Base-by-base conservation (phyloP, 2,329 filamentous ascomycete genomes). In the Hypoxylon sp. region DNA sequence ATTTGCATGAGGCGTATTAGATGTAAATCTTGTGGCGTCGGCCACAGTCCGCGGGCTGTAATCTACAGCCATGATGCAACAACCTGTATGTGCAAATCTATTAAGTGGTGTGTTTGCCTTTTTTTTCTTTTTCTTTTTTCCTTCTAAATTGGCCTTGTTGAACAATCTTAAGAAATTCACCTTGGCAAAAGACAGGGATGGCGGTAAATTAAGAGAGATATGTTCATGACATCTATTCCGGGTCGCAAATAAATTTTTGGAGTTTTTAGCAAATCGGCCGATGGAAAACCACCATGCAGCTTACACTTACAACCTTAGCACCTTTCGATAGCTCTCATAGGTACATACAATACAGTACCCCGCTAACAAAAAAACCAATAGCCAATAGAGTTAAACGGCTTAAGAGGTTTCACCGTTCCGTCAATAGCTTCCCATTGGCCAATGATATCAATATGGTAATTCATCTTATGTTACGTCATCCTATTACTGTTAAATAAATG, bases 21-120 rank as follows among this genome's bases (percentile, higher is more conserved):
- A 75, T 11, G 86, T 89, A 72, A 89, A 94, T 68, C 89, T 86
- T 65, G 90, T 94, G 61, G 90, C 89, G 70, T 92, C 89, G 64
- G 83, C 83, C 69, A 89, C 86, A 73, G 84, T 89, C 68, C 88
- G 86, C 54, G 87, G 80, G 59, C 75, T 64, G 31, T 59, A 61
- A 46, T 57, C 47, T 46, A 42, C 40, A 12, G 60, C 57, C 60
- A 62, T 62, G 29, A 30, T 17, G 34, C 12, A 6, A 29, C 17
- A 16, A 21, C 19, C 20, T 36, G 7, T 12, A 9, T 19, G 5
- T 27, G 9, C n/a, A n/a, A n/a, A n/a, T n/a, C n/a, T n/a, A n/a
- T n/a, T n/a, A n/a, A n/a, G n/a, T n/a, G n/a, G n/a, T n/a, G n/a
- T n/a, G n/a, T n/a, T n/a, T n/a, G n/a, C n/a, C n/a, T 35, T 12